Base-by-base conservation (phyloP, 208 protist species). In the Wallacemonas sp. region DNA sequence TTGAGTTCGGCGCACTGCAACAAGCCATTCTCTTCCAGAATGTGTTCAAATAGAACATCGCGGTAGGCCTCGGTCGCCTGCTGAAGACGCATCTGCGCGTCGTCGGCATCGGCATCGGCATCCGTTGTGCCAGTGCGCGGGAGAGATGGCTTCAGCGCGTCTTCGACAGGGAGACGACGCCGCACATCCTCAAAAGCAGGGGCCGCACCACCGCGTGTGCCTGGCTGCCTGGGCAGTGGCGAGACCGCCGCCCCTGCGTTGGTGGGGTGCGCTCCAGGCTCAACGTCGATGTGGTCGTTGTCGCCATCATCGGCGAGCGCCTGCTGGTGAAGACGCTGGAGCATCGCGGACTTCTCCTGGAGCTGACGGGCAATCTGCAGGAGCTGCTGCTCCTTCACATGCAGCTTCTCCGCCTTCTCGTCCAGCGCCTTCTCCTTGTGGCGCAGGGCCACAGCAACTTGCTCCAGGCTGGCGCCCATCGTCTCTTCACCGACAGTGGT, bases 1-100 rank as follows among this genome's bases (percentile, higher is more conserved):
- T 42, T 2, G 28, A 80, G 49, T 32, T 68, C 45, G 0, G 38
- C 45, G 16, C 39, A 61, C 2, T 46, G 31, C 46, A 66, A 41
- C 38, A 81, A 50, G 0, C 63, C 61, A 11, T 42, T 77, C 14
- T 70, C 61, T 20, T 86, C 75, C 1, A 82, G 50, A 52, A 86
- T 86, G 33, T 86, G 75, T 20, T 70, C 48, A 49, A 64, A 78
- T 12, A 86, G 65, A 4, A 79, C 72, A 57, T 86, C 76, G 1
- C 79, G 57, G 57, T 82, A 86, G 0, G 75, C 67, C 41, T 67
- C 72, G 25, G 79, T 86, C 10, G 79, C 79, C 8, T 68, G 72
- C 0, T 59, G 49, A 16, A 82, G 61, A 0, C 67, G 79, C 38
- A 48, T 38, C 67, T 81, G 75, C 11, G 65, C 73, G 16, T 59